Evolutionary conservation across 2,329 filamentous ascomycete species (phyloP).

Genomic region (Stemphylium beticola): DNA sequence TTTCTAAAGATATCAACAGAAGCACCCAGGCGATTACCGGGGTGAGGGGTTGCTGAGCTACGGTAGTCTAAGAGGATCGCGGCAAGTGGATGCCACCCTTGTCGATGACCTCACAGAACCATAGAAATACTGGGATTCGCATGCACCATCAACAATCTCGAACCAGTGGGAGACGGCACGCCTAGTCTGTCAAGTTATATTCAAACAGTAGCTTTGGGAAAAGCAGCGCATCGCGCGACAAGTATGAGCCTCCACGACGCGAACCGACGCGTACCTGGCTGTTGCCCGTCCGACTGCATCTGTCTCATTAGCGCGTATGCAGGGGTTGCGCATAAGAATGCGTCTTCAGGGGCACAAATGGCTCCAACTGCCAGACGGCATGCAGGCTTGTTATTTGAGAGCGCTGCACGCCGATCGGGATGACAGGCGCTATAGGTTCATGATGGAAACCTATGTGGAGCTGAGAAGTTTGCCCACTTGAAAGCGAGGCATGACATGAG

Average conservation of each 20-base stretch:
- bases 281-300: slow-evolving; percentile 6
- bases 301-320: slow-evolving; percentile 13
- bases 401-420: not conserved
- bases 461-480: not conserved
- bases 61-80: slow-evolving; percentile 21
- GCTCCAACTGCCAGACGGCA: not conserved
- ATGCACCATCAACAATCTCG: slow-evolving; percentile 8
- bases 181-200: not conserved
- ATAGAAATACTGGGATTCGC: slow-evolving; percentile 11
- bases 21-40: not conserved
- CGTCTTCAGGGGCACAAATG: slow-evolving; percentile 6
- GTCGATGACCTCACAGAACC: slow-evolving; percentile 45
- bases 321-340: slow-evolving; percentile 6
- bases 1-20: slow-evolving; percentile 9
- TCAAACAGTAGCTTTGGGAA: slow-evolving; percentile 8
- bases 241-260: not conserved
- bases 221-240: slow-evolving; percentile 7
- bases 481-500: slow-evolving; percentile 12
- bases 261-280: slow-evolving; percentile 1
- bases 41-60: slow-evolving; percentile 13
- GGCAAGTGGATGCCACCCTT: slow-evolving; percentile 35
- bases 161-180: slow-evolving; percentile 4
- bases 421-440: slow-evolving; percentile 2
- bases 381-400: not conserved
- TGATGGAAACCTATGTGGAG: slow-evolving; percentile 1